Conservation (phyloP, 208 protist species). For the Acanthamoeba culbertsoni region DNA sequence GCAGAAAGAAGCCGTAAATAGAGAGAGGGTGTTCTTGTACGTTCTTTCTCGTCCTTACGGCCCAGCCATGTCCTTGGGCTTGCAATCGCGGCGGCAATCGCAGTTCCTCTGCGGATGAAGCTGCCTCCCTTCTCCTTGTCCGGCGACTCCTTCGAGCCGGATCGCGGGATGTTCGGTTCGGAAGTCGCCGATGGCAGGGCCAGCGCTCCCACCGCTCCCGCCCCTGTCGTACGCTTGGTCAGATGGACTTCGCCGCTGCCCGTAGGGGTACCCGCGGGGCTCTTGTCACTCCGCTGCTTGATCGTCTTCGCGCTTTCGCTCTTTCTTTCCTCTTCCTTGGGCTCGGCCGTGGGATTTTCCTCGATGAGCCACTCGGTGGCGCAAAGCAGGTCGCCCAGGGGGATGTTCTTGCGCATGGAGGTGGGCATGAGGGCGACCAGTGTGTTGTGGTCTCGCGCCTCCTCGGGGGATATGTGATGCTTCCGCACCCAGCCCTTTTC, state of each 20-base stretch:
- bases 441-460: not conserved
- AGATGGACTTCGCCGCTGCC: not conserved
- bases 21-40: not conserved
- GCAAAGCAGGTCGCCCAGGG: not conserved
- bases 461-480: not conserved
- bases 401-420: constrained; percentile 11
- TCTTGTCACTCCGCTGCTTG: not conserved
- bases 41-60: not conserved
- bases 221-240: not conserved
- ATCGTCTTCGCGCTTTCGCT: not conserved
- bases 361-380: not conserved
- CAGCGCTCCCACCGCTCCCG: not conserved
- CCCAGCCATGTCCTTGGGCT: not conserved
- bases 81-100: not conserved
- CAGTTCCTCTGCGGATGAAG: not conserved
- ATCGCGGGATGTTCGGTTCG: not conserved
- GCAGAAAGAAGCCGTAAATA: too few relatives aligned
- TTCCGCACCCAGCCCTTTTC: not conserved
- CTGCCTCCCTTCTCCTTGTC: not conserved
- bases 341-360: not conserved
- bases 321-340: not conserved
- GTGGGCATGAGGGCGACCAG: constrained; percentile 10
- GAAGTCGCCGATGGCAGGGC: not conserved
- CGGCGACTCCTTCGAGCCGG: not conserved
- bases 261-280: too few relatives aligned